phyloP scores from a whole-genome alignment of 805 yeast species.

The Starmerella apis region DNA sequence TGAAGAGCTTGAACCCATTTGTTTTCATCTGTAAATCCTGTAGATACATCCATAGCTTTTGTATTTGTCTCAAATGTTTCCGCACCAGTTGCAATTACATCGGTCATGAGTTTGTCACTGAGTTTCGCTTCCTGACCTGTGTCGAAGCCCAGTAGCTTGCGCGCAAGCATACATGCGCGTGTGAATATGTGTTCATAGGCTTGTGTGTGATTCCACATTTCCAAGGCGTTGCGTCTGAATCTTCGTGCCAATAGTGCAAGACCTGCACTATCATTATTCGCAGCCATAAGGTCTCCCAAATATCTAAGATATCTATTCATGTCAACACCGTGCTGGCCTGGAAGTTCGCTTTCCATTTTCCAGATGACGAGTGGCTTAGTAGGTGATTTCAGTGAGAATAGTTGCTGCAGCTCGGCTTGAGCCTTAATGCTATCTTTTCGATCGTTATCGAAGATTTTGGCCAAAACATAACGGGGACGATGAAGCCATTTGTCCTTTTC shows the following conservation, averaged over 20 bases:
- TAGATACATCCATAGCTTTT: conserved; percentile 7
- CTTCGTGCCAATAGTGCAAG: conserved; percentile 56
- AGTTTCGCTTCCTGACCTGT: conserved; percentile 32
- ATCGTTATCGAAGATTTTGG: conserved; percentile 49
- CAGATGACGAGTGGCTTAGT: conserved; percentile 71
- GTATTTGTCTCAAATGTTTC: conserved; percentile 25
- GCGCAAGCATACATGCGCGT: conserved; percentile 42
- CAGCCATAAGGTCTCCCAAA: conserved; percentile 46
- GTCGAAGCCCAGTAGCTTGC: conserved; percentile 36
- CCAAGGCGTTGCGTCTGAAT: conserved; percentile 65
- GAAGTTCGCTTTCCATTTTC: conserved; percentile 85
- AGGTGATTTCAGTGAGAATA: conserved; percentile 52
- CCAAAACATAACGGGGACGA: conserved; percentile 62
- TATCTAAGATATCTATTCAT: conserved; percentile 58
- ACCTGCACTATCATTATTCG: conserved; percentile 46
- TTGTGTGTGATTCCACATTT: conserved; percentile 53
- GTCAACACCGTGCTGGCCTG: conserved; percentile 85
- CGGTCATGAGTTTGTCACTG: conserved; percentile 44
- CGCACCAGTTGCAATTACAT: conserved; percentile 37
- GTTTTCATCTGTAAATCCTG: conserved; percentile 1
- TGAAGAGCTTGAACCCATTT: conserved; percentile 14
- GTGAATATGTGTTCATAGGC: conserved; percentile 59
- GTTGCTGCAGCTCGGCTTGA: conserved; percentile 47
- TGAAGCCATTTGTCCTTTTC: conserved; percentile 93
- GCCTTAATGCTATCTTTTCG: conserved; percentile 47